phyloP scores from a whole-genome alignment of 148 eudicot species.

The Arctostaphylos glauca region DNA sequence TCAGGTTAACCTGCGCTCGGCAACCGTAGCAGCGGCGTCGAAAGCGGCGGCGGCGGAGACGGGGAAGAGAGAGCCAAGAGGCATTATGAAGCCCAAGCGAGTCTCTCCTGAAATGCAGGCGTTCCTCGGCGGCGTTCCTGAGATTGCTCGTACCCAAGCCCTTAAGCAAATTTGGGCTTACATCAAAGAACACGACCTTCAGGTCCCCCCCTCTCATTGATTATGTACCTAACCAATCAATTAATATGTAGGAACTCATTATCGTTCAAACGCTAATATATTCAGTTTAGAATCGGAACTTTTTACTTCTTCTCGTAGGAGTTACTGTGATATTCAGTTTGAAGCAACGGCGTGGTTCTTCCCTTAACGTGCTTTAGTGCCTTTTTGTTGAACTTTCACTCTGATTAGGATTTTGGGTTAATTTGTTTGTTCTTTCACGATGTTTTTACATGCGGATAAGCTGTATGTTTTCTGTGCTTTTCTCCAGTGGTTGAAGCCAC shows the following conservation, averaged over 20 bases:
- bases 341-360: too few species aligned
- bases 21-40: slow-evolving; percentile 29
- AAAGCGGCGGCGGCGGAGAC: slow-evolving; percentile 32
- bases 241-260: not conserved
- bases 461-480: too few species aligned
- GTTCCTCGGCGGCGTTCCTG: slow-evolving; percentile 62
- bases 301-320: too few species aligned
- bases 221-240: not conserved
- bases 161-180: slow-evolving; percentile 85
- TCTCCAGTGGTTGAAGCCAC: too few species aligned
- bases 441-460: too few species aligned
- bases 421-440: too few species aligned
- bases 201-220: slow-evolving; percentile 38
- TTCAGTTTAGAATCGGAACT: not conserved
- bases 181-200: slow-evolving; percentile 73
- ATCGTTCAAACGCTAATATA: not conserved
- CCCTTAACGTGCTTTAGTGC: too few species aligned
- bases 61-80: slow-evolving; percentile 59
- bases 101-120: slow-evolving; percentile 67
- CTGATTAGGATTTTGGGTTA: too few species aligned
- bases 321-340: too few species aligned
- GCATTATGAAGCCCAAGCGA: slow-evolving; percentile 75
- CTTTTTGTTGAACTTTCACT: too few species aligned
- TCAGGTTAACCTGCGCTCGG: slow-evolving; percentile 20
- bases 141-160: slow-evolving; percentile 72